Base-by-base conservation (phyloP, 2,329 filamentous ascomycete species). In the Ilyonectria robusta region DNA sequence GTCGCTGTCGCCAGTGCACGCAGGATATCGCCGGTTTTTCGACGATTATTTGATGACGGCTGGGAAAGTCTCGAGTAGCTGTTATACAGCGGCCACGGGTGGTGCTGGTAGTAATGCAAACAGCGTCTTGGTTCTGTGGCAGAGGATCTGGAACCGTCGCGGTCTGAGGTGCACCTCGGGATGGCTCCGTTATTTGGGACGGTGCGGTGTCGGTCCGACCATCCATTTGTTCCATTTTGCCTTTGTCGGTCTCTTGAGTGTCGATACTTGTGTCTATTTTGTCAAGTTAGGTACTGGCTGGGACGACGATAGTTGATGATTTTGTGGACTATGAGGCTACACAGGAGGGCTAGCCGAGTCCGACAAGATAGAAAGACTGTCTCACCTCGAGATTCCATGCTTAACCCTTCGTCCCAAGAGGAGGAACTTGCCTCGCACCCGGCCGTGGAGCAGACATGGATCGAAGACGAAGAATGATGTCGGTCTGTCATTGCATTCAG, bases 1-100 rank as follows among this genome's bases (percentile, higher is more conserved):
- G 50, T 13, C 26, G 59, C 35, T 68, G 26, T n/a, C 29, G 48
- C 62, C 66, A 68, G 31, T 64, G 46, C 2, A 59, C 4, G 47
- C 74, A 75, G 7, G 51, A 62, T 15, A 79, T 31, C 8, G 58
- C 23, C 17, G 74, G 72, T 4, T 3, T 17, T 44, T 79, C 69
- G 13, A 21, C 0, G 11, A 77, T 71, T 31, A 79, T 71, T 2
- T 1, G 57, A 17, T 61, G 29, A 21, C 54, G 21, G 5, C 10
- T n/a, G 4, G 26, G 26, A 10, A 77, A 46, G 6, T 71, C n/a
- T 1, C 6, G 54, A 0, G 1, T 42, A 5, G 73, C 70, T 58
- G 73, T 75, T 7, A 79, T 47, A 10, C 78, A 78, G 6, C 15
- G 33, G 3, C 66, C 60, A 1, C 66, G 68, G 5, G 46, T 64